phyloP scores from a whole-genome alignment of 192 early-diverging fungal genomes.

The Backusella luteola region DNA sequence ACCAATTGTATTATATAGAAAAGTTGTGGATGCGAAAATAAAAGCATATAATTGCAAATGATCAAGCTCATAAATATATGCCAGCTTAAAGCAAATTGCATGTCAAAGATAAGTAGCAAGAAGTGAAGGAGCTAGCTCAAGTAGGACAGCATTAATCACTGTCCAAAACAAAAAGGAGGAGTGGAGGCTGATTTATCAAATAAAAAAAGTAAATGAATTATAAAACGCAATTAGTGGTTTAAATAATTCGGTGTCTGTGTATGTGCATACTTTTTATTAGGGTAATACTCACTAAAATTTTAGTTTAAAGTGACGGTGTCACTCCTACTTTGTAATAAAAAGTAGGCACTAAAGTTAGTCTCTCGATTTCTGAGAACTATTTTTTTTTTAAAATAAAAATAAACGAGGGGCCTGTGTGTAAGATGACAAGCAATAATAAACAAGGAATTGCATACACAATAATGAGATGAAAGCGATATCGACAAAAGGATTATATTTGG shows the following conservation, averaged over 20 bases:
- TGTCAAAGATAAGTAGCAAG: background rate
- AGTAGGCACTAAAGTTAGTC: background rate
- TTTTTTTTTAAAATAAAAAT: background rate
- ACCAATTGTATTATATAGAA: background rate
- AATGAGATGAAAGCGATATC: background rate
- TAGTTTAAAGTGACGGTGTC: background rate
- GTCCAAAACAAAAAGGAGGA: background rate
- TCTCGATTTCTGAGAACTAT: background rate
- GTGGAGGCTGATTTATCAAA: background rate
- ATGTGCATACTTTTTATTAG: background rate
- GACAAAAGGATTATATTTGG: background rate
- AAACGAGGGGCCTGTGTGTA: background rate
- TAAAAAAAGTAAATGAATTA: background rate
- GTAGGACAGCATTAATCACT: background rate
- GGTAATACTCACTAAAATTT: slow-evolving; percentile 1
- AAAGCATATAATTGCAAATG: background rate
- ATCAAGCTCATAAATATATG: background rate
- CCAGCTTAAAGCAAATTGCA: background rate
- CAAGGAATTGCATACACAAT: background rate
- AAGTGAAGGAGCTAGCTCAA: background rate
- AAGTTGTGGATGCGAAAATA: background rate
- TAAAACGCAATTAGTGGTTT: background rate
- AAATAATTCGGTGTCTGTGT: background rate
- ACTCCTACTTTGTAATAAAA: background rate
- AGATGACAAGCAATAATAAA: background rate